Evolutionary conservation across 176 grass and related monocot genomes (phyloP), one percentile per base, ranked within the genome.

Genomic region (Pontederia paniculata): DNA sequence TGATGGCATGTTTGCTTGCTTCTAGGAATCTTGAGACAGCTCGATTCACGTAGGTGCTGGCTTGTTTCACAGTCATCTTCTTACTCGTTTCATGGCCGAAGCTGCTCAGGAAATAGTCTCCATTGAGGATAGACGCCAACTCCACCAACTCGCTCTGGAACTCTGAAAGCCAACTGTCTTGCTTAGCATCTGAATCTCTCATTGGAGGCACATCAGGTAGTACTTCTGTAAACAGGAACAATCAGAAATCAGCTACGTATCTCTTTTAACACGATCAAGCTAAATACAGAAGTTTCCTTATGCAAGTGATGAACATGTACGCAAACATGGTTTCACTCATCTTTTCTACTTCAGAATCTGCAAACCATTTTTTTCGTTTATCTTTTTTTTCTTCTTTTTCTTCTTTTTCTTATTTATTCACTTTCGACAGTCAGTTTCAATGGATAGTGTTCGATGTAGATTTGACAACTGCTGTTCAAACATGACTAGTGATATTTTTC

Each of bases 71-170:
- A 3, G 47, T 65, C 47, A 65, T 50, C 17, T 8, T 17, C 15
- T 50, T 50, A 1, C 28, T 51, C 11, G 43, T 19, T 13, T 56
- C 21, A 12, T 56, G 42, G 10, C 17, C 17, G 3, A 12, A 10
- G 7, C 5, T 18, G 9, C 9, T 37, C 62, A 31, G 15, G 13
- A 7, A 21, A 21, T 37, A 16, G 50, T 65, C 62, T 13, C 62
- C 62, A 41, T 37, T 50, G 62, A 65, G 62, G 37, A 23, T 15
- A 10, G 62, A 45, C 2, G 62, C 62, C 62, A 52, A 17, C 37
- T 65, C 15, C 14, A 65, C 21, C 13, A 65, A 16, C 23, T 65
- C 47, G 23, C 47, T 65, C 19, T 65, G 62, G 23, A 65, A 65
- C 20, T 65, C 62, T 15, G 62, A 65, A 11, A 65, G 16, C 3